Conservation (phyloP, 768 basidiomycete species). For the Termitomyces sp. region DNA sequence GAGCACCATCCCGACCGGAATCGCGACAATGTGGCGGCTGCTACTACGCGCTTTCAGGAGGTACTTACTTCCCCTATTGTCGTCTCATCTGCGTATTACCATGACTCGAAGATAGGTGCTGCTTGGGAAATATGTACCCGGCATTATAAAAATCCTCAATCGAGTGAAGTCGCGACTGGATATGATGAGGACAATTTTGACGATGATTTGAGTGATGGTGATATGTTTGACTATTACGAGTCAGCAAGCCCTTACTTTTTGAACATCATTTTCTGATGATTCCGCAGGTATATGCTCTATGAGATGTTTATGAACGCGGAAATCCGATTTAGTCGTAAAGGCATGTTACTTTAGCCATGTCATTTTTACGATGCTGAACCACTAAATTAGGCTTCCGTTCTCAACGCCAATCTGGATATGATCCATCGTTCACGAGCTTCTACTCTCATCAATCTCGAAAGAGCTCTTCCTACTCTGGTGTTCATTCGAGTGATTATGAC, state of each 20-base stretch:
- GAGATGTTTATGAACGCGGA: conserved; percentile 22
- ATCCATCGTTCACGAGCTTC: not conserved
- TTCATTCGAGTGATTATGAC: not conserved
- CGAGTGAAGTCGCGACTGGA: conserved; percentile 15
- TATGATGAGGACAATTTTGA: not conserved
- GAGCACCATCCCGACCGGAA: conserved; percentile 30
- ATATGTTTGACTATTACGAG: conserved; percentile 25
- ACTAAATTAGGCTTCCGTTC: conserved; percentile 22
- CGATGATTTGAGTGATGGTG: conserved; percentile 20
- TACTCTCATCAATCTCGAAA: conserved; percentile 1
- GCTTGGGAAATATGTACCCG: conserved; percentile 28
- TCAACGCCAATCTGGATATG: conserved; percentile 11
- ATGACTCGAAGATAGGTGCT: conserved; percentile 24
- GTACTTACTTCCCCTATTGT: conserved; percentile 10
- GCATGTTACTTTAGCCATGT: conserved; percentile 14
- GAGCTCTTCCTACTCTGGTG: conserved; percentile 15
- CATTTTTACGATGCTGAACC: not conserved
- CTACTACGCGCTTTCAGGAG: conserved; percentile 30
- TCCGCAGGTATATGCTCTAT: conserved; percentile 27
- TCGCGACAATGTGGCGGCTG: conserved; percentile 19
- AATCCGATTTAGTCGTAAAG: conserved; percentile 21
- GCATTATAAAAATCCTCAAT: conserved; percentile 29
- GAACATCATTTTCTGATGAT: not conserved
- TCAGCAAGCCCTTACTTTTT: conserved; percentile 9
- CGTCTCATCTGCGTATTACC: conserved; percentile 8